Evolutionary conservation across 495 filamentous ascomycete species (phyloP).

Genomic region (Penicillium atrosanguineum): DNA sequence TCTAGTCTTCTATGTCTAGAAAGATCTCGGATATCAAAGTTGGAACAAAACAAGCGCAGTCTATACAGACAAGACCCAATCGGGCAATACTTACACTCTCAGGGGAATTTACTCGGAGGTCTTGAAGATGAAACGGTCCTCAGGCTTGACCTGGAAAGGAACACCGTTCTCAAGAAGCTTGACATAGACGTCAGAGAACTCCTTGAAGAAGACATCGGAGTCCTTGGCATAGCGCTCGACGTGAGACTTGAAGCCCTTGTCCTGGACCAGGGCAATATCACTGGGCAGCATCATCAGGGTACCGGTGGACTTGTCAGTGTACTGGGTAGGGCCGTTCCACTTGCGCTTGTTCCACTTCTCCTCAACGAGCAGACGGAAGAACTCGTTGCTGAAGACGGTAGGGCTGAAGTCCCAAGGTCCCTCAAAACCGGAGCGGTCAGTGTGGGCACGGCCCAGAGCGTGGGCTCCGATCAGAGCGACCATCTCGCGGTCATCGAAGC

Average conservation of each 20-base stretch:
- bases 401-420: constrained; percentile 98
- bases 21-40: constrained; percentile 38
- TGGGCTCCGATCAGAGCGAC: constrained; percentile 89
- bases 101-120: constrained; percentile 42
- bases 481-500: constrained; percentile 96
- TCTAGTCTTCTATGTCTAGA: constrained; percentile 13
- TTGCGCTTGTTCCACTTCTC: constrained; percentile 93
- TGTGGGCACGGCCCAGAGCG: constrained; percentile 89
- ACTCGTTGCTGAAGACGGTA: constrained; percentile 92
- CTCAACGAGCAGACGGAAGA: constrained; percentile 78
- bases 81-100: neutral
- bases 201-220: constrained; percentile 87
- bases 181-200: constrained; percentile 74
- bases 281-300: constrained; percentile 96
- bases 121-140: constrained; percentile 75
- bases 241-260: constrained; percentile 80
- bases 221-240: constrained; percentile 92
- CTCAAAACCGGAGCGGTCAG: constrained; percentile 81
- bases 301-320: constrained; percentile 79
- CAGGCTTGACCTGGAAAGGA: constrained; percentile 71
- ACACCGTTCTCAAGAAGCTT: constrained; percentile 95
- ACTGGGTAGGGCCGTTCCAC: constrained; percentile 90
- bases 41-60: constrained; percentile 9
- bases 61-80: constrained; percentile 4
- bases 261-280: constrained; percentile 83